These are phyloP conservation scores for Sherardia arvensis DNA, from an alignment of 257 asterid species.

Conservation along the genomic window DNA sequence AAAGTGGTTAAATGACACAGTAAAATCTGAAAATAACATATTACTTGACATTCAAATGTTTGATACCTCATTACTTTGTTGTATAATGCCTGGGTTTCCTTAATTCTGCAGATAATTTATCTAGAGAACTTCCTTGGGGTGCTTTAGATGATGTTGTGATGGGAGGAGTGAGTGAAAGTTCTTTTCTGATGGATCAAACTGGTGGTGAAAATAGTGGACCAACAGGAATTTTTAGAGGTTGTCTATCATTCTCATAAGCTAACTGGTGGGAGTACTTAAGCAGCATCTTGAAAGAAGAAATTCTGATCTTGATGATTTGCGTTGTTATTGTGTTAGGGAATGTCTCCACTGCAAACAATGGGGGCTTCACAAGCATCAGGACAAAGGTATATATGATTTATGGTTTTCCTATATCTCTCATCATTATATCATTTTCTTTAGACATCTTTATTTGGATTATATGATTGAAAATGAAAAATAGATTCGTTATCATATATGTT, in stretches of 20 bases:
- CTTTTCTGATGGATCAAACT: conserved; percentile 57
- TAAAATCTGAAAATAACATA: background rate
- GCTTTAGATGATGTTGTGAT: conserved; percentile 95
- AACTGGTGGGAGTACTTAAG: background rate
- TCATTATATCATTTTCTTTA: background rate
- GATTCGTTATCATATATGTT: background rate
- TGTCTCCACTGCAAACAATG: conserved; percentile 89
- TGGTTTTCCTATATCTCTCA: background rate
- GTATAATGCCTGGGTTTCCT: background rate
- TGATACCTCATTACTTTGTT: background rate
- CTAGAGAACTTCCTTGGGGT: conserved; percentile 85
- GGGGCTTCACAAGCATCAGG: conserved; percentile 87
- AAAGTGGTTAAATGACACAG: background rate
- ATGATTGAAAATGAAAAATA: background rate
- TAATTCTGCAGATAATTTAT: conserved; percentile 37
- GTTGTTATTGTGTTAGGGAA: conserved; percentile 35
- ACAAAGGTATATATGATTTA: conserved; percentile 47
- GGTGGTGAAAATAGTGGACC: conserved; percentile 81
- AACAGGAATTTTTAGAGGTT: conserved; percentile 85
- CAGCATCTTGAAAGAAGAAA: background rate
- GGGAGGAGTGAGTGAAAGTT: conserved; percentile 98
- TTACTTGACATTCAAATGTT: background rate
- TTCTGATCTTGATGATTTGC: background rate
- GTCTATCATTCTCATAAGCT: conserved; percentile 13
- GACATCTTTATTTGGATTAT: too few species aligned